Evolutionary conservation across 2,329 filamentous ascomycete genomes (phyloP), one percentile per base, ranked within the genome.

Genomic region (Macrophomina phaseolina): DNA sequence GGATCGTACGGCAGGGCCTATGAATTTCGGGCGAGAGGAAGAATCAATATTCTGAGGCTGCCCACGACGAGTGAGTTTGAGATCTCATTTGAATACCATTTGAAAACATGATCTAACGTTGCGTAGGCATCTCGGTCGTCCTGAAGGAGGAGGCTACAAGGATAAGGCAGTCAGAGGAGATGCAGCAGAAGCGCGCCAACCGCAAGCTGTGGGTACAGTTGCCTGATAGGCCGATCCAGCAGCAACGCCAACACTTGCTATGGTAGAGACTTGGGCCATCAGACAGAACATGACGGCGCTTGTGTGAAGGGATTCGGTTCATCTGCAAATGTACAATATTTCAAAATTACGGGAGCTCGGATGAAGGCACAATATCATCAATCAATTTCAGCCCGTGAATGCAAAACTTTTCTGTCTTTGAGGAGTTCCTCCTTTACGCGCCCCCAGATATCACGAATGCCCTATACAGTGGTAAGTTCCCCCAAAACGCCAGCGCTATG

Each of bases 61-160:
- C 92, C 92, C 0, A 87, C 88, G 71, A 92, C 94, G 36, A 89
- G 91, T 93, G 81, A 82, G 90, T 89, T 38, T 16, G 36, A 32
- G 7, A 14, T 2, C 18, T 14, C 5, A 12, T 64, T 30, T 38
- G 23, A 32, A 32, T 18, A 4, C 6, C 8, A 7, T 36, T 18
- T 4, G 38, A 4, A 12, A 18, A 40, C 36, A 28, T 42, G 16
- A 34, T 49, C 65, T 73, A 66, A 71, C 64, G 30, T 53, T 11
- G 52, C 60, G 11, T 69, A 93, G 92, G 86, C 70, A 86, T 97
- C 68, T 89, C 90, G 0, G 81, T 99, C 42, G 78, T 97, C 14
- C 82, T 99, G 76, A 99, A 98, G 82, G 95, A 99, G 77, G 94
- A 98, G 79, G 91, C 91, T 79, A 97, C 95, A 5, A 86, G 93